Evolutionary conservation across 2,329 filamentous ascomycete species (phyloP), one percentile per base, ranked within the genome.

Genomic region (Alternaria sp.): DNA sequence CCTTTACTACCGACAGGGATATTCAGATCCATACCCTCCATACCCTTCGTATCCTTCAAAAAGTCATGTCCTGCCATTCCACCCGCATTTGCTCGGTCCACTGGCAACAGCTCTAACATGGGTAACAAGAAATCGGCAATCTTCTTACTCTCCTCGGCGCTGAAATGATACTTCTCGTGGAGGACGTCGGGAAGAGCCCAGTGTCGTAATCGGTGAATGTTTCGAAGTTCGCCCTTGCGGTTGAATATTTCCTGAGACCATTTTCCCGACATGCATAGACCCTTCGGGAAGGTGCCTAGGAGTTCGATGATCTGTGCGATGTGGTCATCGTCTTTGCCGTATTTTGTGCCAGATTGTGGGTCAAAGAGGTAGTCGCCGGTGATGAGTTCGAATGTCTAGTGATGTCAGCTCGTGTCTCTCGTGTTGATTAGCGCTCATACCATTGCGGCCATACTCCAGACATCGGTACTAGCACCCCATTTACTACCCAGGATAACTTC

Each of bases 401-500:
- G 9, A 12, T 40, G 57, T 69, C 63, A 76, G 67, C 44, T 28
- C 4, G 3, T 25, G 40, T 45, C 8, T 38, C 27, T 8, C 20
- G 28, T 22, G 8, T 20, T 18, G 11, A 4, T 1, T 28, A 5
- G 16, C 7, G 11, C 27, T 76, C 88, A 73, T 85, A 98, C 95
- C 95, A 99, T 99, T 69, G 92, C 92, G 60, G 95, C 94, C 95
- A 99, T 99, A 81, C 94, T 98, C 95, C 95, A 99, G 8, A 98
- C 92, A 80, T 99, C 95, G 2, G 95, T 98, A 77, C 94, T 98
- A n/a, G 95, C 95, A 69, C 95, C 95, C 95, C 95, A 99, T 83
- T 98, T 98, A 3, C 93, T 89, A 40, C 95, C 95, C 20, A 99
- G 84, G 62, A 99, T 98, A 58, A 99, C 95, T 81, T 99, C 95